Base-by-base conservation (phyloP, 148 eudicot species). In the Silene conica region DNA sequence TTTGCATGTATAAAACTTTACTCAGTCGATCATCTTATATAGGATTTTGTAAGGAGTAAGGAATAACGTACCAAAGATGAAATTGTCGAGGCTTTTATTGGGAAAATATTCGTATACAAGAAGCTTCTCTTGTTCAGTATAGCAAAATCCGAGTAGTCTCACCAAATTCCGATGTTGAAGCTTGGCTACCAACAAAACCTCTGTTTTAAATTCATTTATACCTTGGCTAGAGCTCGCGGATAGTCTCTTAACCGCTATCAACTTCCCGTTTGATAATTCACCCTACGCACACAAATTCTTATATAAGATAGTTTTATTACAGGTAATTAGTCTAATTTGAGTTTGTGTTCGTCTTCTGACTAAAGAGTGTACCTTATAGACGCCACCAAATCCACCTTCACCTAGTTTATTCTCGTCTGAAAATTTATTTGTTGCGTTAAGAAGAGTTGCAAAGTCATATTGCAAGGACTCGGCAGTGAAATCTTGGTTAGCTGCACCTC, bases 91-190 rank as follows among this genome's bases (percentile, higher is more conserved):
- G 77, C 83, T 80, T 69, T 76, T 76, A 67, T 77, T 81, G 16
- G 74, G 52, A 11, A 77, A 60, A 11, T 59, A 77, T 73, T 81
- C 80, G 55, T 77, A 77, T 0, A 81, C 80, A 11, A 80, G 83
- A 20, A 80, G 55, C 76, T 76, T 80, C 46, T 80, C 83, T 10
- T 60, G 59, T 19, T 46, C 74, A 16, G 45, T 68, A 34, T 76
- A 9, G 26, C 80, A 80, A 80, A 80, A 80, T 38, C 83, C 83
- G 22, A 80, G 21, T 6, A 80, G 52, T 61, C 73, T 58, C 64
- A 74, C 81, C 76, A 81, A 63, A 70, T 78, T 82, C 21, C 81
- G 67, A 8, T 82, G 84, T 50, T 82, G 72, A 75, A 78, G 77
- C 50, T 73, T 78, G 0, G 81, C 85, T 4, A 79, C 55, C 38